Percentiles rank a stretch among this genome's conserved stretches.
Evolutionary conservation across 768 basidiomycete genomes (phyloP).

Genomic region (Pleurotus salmoneostramineus): DNA sequence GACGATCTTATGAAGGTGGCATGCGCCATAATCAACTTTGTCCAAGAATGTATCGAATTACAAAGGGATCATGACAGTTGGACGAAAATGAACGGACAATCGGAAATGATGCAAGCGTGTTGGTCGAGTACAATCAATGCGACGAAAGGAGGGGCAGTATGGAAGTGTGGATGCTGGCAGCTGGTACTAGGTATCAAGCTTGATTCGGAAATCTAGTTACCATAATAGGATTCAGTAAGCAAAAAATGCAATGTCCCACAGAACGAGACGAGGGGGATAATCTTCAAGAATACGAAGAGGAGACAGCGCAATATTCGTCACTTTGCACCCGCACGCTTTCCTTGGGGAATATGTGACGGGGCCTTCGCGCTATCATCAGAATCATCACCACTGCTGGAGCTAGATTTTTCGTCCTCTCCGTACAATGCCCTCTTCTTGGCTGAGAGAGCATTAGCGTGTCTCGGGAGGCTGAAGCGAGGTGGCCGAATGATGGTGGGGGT

Average conservation of each 20-base stretch:
- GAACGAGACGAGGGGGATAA: not conserved
- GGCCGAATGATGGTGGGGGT: constrained; percentile 26
- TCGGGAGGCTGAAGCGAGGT: constrained; percentile 17
- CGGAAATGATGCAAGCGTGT: not conserved
- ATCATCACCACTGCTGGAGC: constrained; percentile 33
- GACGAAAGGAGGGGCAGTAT: not conserved
- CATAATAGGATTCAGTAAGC: not conserved
- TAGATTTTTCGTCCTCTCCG: constrained; percentile 32
- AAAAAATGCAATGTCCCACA: too few species aligned
- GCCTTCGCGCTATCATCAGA: constrained; percentile 25
- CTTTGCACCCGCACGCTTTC: constrained; percentile 46
- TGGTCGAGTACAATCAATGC: constrained; percentile 4
- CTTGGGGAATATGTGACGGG: constrained; percentile 59
- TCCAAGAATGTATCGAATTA: not conserved
- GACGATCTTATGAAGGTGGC: not conserved
- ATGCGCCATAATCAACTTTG: not conserved
- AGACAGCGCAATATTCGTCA: too few species aligned
- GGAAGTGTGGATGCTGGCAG: not conserved
- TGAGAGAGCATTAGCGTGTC: constrained; percentile 10
- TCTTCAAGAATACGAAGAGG: not conserved
- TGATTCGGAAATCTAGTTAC: constrained; percentile 1
- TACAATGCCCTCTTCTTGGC: constrained; percentile 32
- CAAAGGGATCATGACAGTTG: not conserved
- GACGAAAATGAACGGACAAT: not conserved
- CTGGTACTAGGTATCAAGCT: not conserved